Evolutionary conservation across 768 basidiomycete species (phyloP).

Genomic region (Panellus pusillus): DNA sequence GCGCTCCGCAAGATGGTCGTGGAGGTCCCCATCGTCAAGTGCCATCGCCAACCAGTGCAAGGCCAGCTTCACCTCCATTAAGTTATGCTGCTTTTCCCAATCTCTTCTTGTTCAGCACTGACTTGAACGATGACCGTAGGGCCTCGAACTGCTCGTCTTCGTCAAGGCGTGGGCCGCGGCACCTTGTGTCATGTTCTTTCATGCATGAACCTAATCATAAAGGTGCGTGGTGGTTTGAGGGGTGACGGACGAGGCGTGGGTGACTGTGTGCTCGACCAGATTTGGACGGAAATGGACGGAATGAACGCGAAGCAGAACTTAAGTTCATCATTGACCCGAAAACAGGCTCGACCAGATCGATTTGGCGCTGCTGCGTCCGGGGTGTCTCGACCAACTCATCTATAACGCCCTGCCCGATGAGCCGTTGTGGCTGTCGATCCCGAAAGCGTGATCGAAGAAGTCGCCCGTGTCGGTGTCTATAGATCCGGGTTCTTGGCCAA

Average conservation of each 20-base stretch:
- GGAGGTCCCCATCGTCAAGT: no score
- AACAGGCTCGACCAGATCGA: conserved; percentile 97
- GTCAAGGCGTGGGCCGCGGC: conserved; percentile 99
- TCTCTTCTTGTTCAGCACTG: conserved; percentile 11
- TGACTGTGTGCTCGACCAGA: no score
- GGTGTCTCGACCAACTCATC: conserved; percentile 98
- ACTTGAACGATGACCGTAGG: conserved; percentile 45
- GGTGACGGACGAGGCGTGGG: no score
- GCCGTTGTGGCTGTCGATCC: conserved; percentile 84
- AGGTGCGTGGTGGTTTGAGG: no score
- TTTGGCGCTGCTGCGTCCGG: conserved; percentile 88
- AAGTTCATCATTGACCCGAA: conserved; percentile 98
- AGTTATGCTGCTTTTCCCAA: conserved; percentile 34
- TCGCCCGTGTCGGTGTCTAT: conserved; percentile 84
- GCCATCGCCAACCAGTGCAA: no score
- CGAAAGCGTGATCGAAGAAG: conserved; percentile 88
- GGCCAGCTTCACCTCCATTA: no score
- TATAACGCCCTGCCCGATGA: conserved; percentile 99
- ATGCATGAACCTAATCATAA: conserved; percentile 99
- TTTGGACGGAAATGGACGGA: no score
- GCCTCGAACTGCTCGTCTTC: conserved; percentile 96
- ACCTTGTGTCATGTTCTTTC: conserved; percentile 99
- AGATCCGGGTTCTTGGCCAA: conserved; percentile 81
- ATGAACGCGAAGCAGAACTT: conserved; percentile 99
- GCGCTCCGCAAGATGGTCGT: no score